Evolutionary conservation across 1,284 basidiomycete species (phyloP), one percentile per base, ranked within the genome.

Genomic region (Phaffia rhodozyma): DNA sequence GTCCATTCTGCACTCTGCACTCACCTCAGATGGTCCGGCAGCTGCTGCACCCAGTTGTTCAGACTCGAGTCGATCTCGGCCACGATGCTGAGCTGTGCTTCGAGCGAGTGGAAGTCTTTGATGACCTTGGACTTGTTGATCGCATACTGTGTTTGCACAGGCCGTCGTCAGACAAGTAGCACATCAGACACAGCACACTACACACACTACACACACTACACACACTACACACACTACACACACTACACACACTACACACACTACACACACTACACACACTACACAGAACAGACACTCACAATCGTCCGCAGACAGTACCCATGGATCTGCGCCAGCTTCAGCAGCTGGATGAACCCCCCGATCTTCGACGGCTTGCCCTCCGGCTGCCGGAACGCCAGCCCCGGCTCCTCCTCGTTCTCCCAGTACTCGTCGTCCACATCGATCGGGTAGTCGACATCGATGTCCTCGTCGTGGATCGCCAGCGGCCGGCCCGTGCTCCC

Each of bases 391-490:
- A 75, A 76, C 60, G 79, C 77, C 2, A 79, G 78, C 62, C 81
- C 77, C 2, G 79, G 78, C 32, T 34, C 32, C 60, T 76, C 71
- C 9, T 72, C 73, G 4, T 73, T 74, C 29, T 74, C 82, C 88
- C 87, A 91, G 70, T 84, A 89, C 67, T 91, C 87, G 71, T 94
- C 91, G 68, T 91, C 86, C 6, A 92, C 84, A 71, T 89, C 87
- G 9, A 87, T 76, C 0, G 89, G 88, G 57, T 86, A 78, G 49
- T 87, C 85, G 4, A 87, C 75, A 70, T 91, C 88, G 68, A 87
- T 85, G 70, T 91, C 90, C 72, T 90, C 87, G 66, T 91, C 88
- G 66, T 89, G 86, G 54, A 91, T 83, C 3, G 86, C 86, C 71
- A 87, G 85, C 0, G 89, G 87, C 29, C 90, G 78, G 13, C 90